phyloP scores from a whole-genome alignment of 2,329 filamentous ascomycete species.

The Rhynchosporium secalis region DNA sequence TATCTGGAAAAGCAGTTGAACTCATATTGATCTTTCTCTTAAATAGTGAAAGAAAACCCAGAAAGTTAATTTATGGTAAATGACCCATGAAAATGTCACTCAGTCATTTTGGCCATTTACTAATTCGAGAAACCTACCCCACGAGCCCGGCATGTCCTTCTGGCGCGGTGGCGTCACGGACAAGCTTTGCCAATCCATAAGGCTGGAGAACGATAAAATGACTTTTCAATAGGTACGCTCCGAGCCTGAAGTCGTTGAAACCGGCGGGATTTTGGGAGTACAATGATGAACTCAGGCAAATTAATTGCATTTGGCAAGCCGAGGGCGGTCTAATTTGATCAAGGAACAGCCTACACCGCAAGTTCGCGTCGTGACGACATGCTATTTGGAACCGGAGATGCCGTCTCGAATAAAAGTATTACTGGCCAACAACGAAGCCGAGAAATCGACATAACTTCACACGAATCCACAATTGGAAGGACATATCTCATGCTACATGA shows the following conservation, averaged over 20 bases:
- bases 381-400: not conserved
- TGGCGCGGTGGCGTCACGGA: slow-evolving; percentile 1
- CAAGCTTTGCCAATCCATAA: slow-evolving; percentile 9
- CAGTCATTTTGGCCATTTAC: too few relatives aligned
- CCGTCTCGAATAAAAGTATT: not conserved
- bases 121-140: not conserved
- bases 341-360: not conserved
- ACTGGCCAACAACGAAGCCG: not conserved
- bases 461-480: too few relatives aligned
- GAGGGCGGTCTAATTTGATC: not conserved
- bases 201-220: not conserved
- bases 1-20: not conserved
- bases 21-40: not conserved
- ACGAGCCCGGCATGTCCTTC: not conserved
- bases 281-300: too few relatives aligned
- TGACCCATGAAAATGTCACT: not conserved
- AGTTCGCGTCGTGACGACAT: not conserved
- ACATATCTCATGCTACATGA: not conserved
- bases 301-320: too few relatives aligned
- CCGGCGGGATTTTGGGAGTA: not conserved
- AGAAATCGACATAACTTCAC: not conserved
- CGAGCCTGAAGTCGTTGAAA: not conserved
- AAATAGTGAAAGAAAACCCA: not conserved
- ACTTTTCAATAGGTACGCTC: not conserved
- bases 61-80: not conserved